Base-by-base conservation (phyloP, 495 filamentous ascomycete species). In the Neurospora sp. region DNA sequence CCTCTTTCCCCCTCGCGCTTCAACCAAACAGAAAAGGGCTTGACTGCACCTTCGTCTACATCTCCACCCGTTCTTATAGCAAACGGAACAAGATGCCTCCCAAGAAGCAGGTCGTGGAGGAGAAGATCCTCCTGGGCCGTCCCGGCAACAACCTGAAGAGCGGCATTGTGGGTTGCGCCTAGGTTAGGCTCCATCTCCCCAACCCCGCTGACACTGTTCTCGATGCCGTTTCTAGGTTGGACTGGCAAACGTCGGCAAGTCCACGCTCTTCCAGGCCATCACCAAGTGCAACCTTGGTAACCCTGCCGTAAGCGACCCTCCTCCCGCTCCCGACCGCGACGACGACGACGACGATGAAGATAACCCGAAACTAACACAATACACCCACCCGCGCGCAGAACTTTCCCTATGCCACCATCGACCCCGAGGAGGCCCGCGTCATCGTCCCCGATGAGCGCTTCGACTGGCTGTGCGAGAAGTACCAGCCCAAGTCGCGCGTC, bases 161-260 rank as follows among this genome's bases (percentile, higher is more conserved):
- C 85, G 96, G 96, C 88, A 99, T 99, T 89, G 96, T 97, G 91
- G 88, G 93, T 90, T 81, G 74, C 73, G 53, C 53, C 74, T 73
- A 72, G 69, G 73, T 71, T 65, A 41, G 65, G 70, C 75, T 40
- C 44, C 70, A 70, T 71, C 73, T 73, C 71, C 71, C 71, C 74
- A 65, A 76, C 73, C 46, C 61, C 69, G 74, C 76, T 78, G 76
- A 81, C 76, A 71, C 35, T 72, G 65, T 65, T 72, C 78, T 73
- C 72, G 71, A 68, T 77, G 69, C 68, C 68, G 27, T 68, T 61
- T 74, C 77, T 82, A 97, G 94, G 94, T 99, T 81, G 96, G 96
- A 83, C 91, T 99, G 80, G 96, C 96, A 79, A 99, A 99, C 83
- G 96, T 99, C 75, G 96, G 96, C 80, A 99, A 99, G 85, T 99